Conservation (phyloP, 192 early-diverging fungal species). For the Backusella psychrophila region DNA sequence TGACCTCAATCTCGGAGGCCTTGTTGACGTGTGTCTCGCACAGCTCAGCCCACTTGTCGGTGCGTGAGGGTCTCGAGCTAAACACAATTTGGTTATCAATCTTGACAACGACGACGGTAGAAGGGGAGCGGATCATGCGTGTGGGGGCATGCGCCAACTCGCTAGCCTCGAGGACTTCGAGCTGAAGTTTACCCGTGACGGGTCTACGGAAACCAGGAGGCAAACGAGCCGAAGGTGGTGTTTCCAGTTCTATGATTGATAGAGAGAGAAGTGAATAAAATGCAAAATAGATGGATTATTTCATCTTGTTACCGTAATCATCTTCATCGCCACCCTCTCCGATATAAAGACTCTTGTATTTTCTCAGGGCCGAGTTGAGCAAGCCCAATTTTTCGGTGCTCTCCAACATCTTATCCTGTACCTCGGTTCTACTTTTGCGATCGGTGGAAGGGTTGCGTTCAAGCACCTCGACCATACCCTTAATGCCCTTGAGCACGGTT, state of each 20-base stretch:
- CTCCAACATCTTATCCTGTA: conserved; percentile 42
- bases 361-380: conserved; percentile 71
- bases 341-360: conserved; percentile 85
- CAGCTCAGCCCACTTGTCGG: conserved; percentile 77
- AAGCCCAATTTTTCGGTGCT: conserved; percentile 70
- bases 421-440: conserved; percentile 52
- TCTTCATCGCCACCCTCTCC: conserved; percentile 68
- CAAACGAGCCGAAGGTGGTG: conserved; percentile 40
- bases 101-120: conserved; percentile 74
- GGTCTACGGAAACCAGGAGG: conserved; percentile 66
- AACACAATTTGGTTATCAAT: conserved; percentile 80
- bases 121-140: conserved; percentile 54
- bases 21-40: conserved; percentile 87
- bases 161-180: conserved; percentile 59
- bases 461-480: conserved; percentile 53
- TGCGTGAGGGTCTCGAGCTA: conserved; percentile 64
- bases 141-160: conserved; percentile 56
- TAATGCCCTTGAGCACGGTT: conserved; percentile 81
- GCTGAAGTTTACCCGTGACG: conserved; percentile 68
- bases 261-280: too few relatives aligned
- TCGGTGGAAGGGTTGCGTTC: conserved; percentile 48
- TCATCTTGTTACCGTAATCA: conserved; percentile 49
- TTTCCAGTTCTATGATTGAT: conserved; percentile 33
- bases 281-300: too few relatives aligned
- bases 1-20: conserved; percentile 88